Evolutionary conservation across 106 monocot species (phyloP).

Genomic region (Acorus calamus): DNA sequence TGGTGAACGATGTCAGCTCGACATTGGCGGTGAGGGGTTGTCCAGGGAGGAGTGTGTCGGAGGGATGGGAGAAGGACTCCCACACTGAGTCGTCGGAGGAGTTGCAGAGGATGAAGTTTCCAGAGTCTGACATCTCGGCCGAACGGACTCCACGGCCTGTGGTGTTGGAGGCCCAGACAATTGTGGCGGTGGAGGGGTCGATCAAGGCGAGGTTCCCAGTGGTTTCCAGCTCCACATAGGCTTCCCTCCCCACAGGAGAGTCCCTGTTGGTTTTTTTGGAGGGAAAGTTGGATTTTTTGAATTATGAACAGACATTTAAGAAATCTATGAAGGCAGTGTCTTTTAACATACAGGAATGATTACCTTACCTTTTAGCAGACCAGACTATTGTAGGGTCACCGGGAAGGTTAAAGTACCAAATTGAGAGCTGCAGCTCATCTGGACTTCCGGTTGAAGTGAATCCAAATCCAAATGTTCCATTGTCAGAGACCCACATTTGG

Average conservation of each 20-base stretch:
- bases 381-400: conserved; percentile 17
- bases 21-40: conserved; percentile 19
- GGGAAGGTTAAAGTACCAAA: conserved; percentile 22
- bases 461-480: conserved; percentile 25
- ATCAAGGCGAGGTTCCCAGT: conserved; percentile 15
- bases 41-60: conserved; percentile 33
- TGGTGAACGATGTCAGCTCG: conserved; percentile 18
- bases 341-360: no score
- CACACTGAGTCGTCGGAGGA: conserved; percentile 8
- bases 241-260: conserved; percentile 16
- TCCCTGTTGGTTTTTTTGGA: conserved; percentile 12
- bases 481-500: conserved; percentile 20
- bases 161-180: conserved; percentile 26
- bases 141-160: conserved; percentile 2
- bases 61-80: conserved; percentile 35
- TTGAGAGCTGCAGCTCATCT: conserved; percentile 13
- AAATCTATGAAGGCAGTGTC: no score
- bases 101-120: conserved; percentile 24
- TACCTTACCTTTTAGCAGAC: conserved; percentile 20
- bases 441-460: conserved; percentile 3
- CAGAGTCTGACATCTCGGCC: conserved; percentile 23
- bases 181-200: conserved; percentile 1
- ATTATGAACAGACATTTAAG: no score
- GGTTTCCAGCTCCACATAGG: conserved; percentile 13
- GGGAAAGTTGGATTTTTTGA: no score